Conservation (phyloP, 2,329 filamentous ascomycete species). For the Simplicillium aogashimaense region DNA sequence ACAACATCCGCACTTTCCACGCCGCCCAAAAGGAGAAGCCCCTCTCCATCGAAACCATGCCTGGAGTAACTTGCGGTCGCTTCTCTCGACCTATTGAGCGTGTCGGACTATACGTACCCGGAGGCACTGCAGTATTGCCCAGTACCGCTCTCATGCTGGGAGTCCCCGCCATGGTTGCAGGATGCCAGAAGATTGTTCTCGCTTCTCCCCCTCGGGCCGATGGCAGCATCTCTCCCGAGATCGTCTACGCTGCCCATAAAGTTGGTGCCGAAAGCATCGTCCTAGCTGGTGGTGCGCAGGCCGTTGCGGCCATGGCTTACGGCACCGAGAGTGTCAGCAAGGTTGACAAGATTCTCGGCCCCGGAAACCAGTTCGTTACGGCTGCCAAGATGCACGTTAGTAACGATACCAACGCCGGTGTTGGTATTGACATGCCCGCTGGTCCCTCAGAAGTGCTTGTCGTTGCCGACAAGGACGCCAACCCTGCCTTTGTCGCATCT, state of each 20-base stretch:
- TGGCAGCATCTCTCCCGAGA: slow-evolving; percentile 87
- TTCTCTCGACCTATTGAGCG: slow-evolving; percentile 88
- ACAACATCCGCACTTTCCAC: slow-evolving; percentile 94
- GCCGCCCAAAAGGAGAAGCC: slow-evolving; percentile 78
- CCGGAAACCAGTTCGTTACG: slow-evolving; percentile 97
- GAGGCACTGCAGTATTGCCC: slow-evolving; percentile 92
- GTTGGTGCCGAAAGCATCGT: slow-evolving; percentile 94
- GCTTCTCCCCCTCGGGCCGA: slow-evolving; percentile 85
- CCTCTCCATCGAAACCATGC: slow-evolving; percentile 91
- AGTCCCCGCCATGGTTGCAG: slow-evolving; percentile 94
- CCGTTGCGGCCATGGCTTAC: slow-evolving; percentile 93
- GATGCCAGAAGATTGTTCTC: slow-evolving; percentile 88
- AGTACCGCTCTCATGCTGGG: slow-evolving; percentile 97
- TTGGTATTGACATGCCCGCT: slow-evolving; percentile 97
- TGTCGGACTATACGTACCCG: slow-evolving; percentile 93
- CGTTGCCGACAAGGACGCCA: slow-evolving; percentile 76
- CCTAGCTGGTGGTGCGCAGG: slow-evolving; percentile 88
- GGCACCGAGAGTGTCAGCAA: slow-evolving; percentile 90
- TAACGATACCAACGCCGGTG: slow-evolving; percentile 92
- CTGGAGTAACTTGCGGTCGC: slow-evolving; percentile 86
- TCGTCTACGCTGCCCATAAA: slow-evolving; percentile 96
- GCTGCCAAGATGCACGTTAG: slow-evolving; percentile 97
- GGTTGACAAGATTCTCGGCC: slow-evolving; percentile 97
- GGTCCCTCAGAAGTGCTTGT: slow-evolving; percentile 97
- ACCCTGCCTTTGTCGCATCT: slow-evolving; percentile 90